Base-by-base conservation (phyloP, 2,329 filamentous ascomycete genomes). In the Aspergillus flavus region DNA sequence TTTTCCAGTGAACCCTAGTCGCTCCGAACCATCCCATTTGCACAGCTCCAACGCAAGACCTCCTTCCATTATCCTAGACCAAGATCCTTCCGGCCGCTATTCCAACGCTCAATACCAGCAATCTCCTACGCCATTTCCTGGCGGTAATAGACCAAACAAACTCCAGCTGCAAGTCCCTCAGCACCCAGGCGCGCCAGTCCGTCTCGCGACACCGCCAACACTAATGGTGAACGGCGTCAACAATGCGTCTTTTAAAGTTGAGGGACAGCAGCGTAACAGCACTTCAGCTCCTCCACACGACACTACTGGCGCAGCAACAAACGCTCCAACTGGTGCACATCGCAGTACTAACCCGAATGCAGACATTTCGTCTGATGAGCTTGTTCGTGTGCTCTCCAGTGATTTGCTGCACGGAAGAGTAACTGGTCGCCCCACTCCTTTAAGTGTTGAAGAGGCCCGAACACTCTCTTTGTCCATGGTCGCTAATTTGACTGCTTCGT, bases 1-100 rank as follows among this genome's bases (percentile, higher is more conserved):
- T 0, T 91, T 91, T 67, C 88, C 89, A 4, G 87, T 85, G 16
- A 87, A 87, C 66, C 85, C 86, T 68, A 80, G 82, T 67, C 79
- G 79, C 6, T 78, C 82, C 14, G 81, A 79, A 6, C 80, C 82
- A 36, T 80, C 81, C 36, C 76, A 83, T 30, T 72, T 76, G 34
- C 76, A 81, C 36, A 81, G 76, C 52, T 73, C 74, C n/a, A 74
- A 75, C 48, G 72, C 73, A 45, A 73, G 72, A 39, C 61, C 71
- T 10, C 81, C 80, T 28, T 79, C 82, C 11, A 78, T 82, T 16
- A 73, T 80, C 2, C 73, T 81, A 34, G 75, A 81, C n/a, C 76
- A 81, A 12, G 77, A 80, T 56, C 65, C 69, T 43, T 66, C 69
- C 12, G 66, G 59, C 46, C 61, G 63, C 7, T 63, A 66, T 23